Percentiles rank a stretch among this genome's conserved stretches.
These are phyloP conservation scores for Metschnikowia colocasiae DNA, from an alignment of 805 yeast genomes.

Conservation along the genomic window DNA sequence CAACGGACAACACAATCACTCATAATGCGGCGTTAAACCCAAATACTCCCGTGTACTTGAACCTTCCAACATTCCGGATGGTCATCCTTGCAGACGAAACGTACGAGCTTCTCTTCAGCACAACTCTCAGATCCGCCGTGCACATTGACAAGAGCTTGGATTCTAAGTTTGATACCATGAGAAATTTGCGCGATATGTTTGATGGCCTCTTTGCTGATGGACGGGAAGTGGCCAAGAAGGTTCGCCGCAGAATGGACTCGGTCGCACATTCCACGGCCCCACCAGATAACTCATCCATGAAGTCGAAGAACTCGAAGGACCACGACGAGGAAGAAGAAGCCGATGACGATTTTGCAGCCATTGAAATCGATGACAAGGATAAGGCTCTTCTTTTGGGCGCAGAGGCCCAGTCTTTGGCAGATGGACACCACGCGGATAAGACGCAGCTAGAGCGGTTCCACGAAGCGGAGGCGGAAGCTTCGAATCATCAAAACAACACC, in stretches of 20 bases:
- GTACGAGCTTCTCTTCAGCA: conserved; percentile 76
- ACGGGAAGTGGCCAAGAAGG: conserved; percentile 83
- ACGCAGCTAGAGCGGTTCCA: conserved; percentile 24
- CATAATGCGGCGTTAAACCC: conserved; percentile 87
- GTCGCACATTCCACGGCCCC: conserved; percentile 38
- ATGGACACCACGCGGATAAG: conserved; percentile 18
- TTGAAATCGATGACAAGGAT: conserved; percentile 40
- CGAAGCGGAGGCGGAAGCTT: conserved; percentile 17
- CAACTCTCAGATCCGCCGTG: conserved; percentile 62
- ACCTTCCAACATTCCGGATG: conserved; percentile 90
- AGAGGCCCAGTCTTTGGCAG: conserved; percentile 42
- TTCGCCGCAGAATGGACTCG: conserved; percentile 81
- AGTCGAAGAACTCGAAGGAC: conserved; percentile 13
- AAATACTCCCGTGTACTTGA: conserved; percentile 65
- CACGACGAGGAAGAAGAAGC: conserved; percentile 43
- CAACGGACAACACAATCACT: conserved; percentile 36
- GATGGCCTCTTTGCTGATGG: conserved; percentile 92
- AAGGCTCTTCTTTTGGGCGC: conserved; percentile 48
- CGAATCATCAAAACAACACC: conserved; percentile 11
- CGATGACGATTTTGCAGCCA: conserved; percentile 44
- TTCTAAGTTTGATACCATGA: conserved; percentile 44
- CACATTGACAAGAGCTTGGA: conserved; percentile 58
- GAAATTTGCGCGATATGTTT: conserved; percentile 78
- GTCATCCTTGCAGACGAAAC: conserved; percentile 92
- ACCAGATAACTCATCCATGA: conserved; percentile 21